Evolutionary conservation across 2,329 filamentous ascomycete genomes (phyloP).

Genomic region (Dendryphion nanum): DNA sequence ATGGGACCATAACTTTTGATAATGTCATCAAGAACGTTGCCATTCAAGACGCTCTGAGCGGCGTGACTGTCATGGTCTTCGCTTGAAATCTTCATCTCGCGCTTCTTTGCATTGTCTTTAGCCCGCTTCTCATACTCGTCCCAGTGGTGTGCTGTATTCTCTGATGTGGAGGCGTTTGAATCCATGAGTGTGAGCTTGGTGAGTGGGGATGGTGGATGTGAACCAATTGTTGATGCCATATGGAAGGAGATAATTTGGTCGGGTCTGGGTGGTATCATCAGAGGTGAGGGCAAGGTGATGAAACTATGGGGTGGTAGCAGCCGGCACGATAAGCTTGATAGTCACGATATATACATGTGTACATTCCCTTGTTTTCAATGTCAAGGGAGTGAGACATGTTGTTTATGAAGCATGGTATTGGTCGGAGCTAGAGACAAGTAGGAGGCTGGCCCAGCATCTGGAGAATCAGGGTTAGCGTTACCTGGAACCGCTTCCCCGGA

Average conservation of each 20-base stretch:
- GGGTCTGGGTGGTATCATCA: too few species aligned
- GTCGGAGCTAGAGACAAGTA: slow-evolving; percentile 14
- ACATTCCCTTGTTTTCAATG: slow-evolving; percentile 22
- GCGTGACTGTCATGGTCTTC: slow-evolving; percentile 7
- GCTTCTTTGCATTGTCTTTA: slow-evolving; percentile 28
- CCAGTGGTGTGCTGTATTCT: slow-evolving; percentile 32
- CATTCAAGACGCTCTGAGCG: slow-evolving; percentile 18
- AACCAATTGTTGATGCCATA: slow-evolving; percentile 10
- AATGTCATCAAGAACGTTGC: slow-evolving; percentile 17
- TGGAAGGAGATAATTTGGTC: too few species aligned
- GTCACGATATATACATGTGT: slow-evolving; percentile 33
- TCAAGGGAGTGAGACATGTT: slow-evolving; percentile 34
- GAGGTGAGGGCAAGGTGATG: slow-evolving; percentile 7
- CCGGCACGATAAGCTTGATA: slow-evolving; percentile 23
- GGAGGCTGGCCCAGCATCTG: slow-evolving; percentile 25
- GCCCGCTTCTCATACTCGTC: slow-evolving; percentile 35
- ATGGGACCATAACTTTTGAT: slow-evolving; percentile 14
- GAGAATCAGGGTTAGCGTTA: slow-evolving; percentile 26
- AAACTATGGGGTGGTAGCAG: slow-evolving; percentile 16
- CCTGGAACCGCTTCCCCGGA: slow-evolving; percentile 30
- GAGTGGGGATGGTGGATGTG: slow-evolving; percentile 20
- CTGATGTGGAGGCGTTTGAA: slow-evolving; percentile 28
- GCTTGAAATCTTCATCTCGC: slow-evolving; percentile 15
- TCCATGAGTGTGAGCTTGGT: slow-evolving; percentile 22
- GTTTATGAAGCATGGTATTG: slow-evolving; percentile 25